phyloP scores from a whole-genome alignment of 495 filamentous ascomycete genomes.

The Hyaloscypha finlandica region DNA sequence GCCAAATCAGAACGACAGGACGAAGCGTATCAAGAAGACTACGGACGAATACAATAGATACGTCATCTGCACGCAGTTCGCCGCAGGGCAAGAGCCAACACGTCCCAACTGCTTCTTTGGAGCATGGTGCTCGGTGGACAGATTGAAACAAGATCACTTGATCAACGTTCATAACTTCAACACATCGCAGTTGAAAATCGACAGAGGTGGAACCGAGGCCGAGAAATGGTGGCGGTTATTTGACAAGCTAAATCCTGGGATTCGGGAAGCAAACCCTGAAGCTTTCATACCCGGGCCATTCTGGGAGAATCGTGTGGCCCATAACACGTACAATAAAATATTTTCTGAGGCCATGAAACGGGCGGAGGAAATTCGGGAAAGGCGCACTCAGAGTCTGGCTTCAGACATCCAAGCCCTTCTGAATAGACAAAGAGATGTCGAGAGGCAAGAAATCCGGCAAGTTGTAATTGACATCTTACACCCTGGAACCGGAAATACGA shows the following conservation, averaged over 20 bases:
- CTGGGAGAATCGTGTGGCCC: not conserved
- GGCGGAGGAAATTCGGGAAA: not conserved
- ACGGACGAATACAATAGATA: not conserved
- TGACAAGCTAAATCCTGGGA: not conserved
- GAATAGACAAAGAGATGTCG: not conserved
- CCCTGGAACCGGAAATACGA: not conserved
- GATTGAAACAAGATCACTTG: not conserved
- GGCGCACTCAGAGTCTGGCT: not conserved
- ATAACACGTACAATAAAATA: not conserved
- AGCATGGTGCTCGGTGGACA: not conserved
- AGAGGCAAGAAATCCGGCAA: not conserved
- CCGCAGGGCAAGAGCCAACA: not conserved
- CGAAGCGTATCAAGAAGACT: not conserved
- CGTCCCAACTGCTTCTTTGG: not conserved
- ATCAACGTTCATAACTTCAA: not conserved
- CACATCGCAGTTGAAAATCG: not conserved
- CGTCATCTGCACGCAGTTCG: not conserved
- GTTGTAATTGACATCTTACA: not conserved
- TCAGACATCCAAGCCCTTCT: not conserved
- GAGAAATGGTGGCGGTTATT: not conserved
- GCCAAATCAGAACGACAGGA: not conserved
- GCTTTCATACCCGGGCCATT: not conserved
- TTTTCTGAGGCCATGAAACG: not conserved
- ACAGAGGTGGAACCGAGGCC: not conserved
- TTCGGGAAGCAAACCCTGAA: not conserved